Evolutionary conservation across 108 stramenopile species (phyloP), one percentile per base, ranked within the genome.

Genomic region (Conticribra guillardii): DNA sequence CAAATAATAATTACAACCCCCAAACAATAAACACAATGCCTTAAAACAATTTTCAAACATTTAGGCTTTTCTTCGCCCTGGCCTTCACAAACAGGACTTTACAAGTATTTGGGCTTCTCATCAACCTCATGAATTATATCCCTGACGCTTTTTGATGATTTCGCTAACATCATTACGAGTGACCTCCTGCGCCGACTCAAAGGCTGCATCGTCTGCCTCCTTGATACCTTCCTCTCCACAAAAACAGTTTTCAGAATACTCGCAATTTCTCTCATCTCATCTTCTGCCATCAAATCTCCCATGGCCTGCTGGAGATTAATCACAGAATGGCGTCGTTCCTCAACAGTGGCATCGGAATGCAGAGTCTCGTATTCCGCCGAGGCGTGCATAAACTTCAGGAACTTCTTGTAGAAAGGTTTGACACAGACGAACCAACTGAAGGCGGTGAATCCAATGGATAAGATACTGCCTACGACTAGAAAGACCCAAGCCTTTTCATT

Each of bases 281-380:
- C 52, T 1, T 55, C 54, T 24, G 23, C 45, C 21, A 67, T 30
- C 26, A 67, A 47, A n/a, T 67, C 66, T n/a, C 41, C 56, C 30
- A 54, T 41, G 17, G 64, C 30, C n/a, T 51, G 31, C 24, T 65
- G 11, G 2, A 65, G 50, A n/a, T 65, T 65, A 2, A 52, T 45
- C 15, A 23, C 29, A n/a, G 67, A 68, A 27, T 28, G 18, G 30
- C 71, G 71, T 49, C 71, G 18, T 2, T 2, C 3, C n/a, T 64
- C 34, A 9, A 23, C 2, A 32, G 63, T 26, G 18, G 64, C 51
- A 65, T 71, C 51, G 17, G 30, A 9, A 23, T 50, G 60, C 16
- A 65, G 49, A 26, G 52, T 16, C n/a, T 71, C 71, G 16, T 65
- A 71, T 30, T 71, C 71, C 15, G 49, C 71, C 28, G 64, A 65